Evolutionary conservation across 352 stramenopile genomes (phyloP), one percentile per base, ranked within the genome.

Genomic region (Phytopythium vexans): DNA sequence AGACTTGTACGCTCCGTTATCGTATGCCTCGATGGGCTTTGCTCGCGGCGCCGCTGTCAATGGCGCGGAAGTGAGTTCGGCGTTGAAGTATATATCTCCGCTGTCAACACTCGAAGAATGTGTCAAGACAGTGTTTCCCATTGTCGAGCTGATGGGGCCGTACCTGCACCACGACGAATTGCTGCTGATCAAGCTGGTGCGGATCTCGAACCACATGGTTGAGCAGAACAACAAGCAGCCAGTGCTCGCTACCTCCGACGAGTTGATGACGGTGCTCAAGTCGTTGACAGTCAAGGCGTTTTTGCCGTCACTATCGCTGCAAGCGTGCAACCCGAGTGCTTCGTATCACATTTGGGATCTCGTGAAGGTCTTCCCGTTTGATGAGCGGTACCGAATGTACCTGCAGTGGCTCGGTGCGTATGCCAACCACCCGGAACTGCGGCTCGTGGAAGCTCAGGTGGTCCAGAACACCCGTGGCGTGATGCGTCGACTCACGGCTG

Each of bases 271-370:
- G 6, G 72, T 60, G 47, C 48, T 88, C 9, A 80, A 88, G 52
- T 66, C 59, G 11, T 57, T 91, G 27, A 66, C 92, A 42, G 71
- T 77, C 16, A 65, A 77, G 39, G 77, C 69, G 5, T 85, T 95
- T 40, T 60, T 95, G n/a, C 85, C 85, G 8, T 68, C 82, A 7
- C 68, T 93, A 41, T 88, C 85, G 33, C 62, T 89, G 33, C 77
- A 92, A 37, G 58, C 62, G n/a, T 93, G 77, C 51, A 89, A 87
- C 47, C 85, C 85, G 7, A 90, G 78, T 51, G 78, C 71, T 3
- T 68, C 82, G 6, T 92, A 92, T 54, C 65, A 89, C 47, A 48
- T 93, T n/a, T 95, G 85, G 85, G 85, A 95, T 16, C 44, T 93
- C 41, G 53, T 95, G 27, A 95, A 95, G 58, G 52, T 59, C 14